Conservation (phyloP, 176 grass and related monocot genomes). For the Thalia dealbata region DNA sequence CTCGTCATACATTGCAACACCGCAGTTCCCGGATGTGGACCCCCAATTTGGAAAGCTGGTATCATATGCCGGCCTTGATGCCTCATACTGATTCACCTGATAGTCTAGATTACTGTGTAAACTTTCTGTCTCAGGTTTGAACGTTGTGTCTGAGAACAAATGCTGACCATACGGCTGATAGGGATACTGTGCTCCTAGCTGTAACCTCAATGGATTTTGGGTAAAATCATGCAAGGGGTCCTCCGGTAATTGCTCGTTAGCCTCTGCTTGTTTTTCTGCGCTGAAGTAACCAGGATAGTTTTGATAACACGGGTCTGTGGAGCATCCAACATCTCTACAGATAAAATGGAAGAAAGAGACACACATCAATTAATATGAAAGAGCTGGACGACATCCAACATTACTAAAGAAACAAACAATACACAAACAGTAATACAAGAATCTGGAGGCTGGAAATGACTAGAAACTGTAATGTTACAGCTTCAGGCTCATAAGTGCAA, state of each 20-base stretch:
- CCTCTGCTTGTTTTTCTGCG: constrained; percentile 17
- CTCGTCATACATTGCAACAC: constrained; percentile 11
- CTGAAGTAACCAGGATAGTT: constrained; percentile 15
- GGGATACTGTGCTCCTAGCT: constrained; percentile 39
- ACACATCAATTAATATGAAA: constrained; percentile 6
- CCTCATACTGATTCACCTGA: constrained; percentile 31
- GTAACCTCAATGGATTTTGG: constrained; percentile 34
- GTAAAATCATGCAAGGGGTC: constrained; percentile 29
- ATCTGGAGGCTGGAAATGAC: neutral
- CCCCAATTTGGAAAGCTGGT: constrained; percentile 69
- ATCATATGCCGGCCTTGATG: constrained; percentile 45
- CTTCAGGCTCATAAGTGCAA: neutral
- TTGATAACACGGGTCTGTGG: constrained; percentile 27
- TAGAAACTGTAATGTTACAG: neutral
- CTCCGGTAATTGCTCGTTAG: constrained; percentile 15
- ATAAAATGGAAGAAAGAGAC: neutral
- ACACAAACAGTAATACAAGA: neutral
- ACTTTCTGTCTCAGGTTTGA: constrained; percentile 41
- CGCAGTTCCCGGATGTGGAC: constrained; percentile 22
- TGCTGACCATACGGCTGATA: constrained; percentile 39
- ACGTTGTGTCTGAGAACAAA: constrained; percentile 28
- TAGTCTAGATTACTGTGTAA: constrained; percentile 14
- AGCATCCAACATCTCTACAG: constrained; percentile 50
- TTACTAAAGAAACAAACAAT: neutral
- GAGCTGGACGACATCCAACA: neutral